phyloP scores from a whole-genome alignment of 495 filamentous ascomycete genomes.

The Staphylotrichum longicolle region DNA sequence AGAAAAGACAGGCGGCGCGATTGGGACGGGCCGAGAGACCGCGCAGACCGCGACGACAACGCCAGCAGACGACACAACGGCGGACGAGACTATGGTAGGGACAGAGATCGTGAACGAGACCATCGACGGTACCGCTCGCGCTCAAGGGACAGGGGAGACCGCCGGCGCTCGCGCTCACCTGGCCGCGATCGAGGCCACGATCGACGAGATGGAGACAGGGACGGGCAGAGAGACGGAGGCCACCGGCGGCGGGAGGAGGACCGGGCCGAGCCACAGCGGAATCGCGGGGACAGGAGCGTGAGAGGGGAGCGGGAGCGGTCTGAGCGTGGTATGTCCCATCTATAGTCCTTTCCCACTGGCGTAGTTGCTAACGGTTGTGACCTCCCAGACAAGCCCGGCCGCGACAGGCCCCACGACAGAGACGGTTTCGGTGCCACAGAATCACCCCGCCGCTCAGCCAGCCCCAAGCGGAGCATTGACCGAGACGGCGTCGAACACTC shows the following conservation, averaged over 20 bases:
- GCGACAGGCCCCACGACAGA: slow-evolving; percentile 30
- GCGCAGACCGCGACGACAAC: slow-evolving; percentile 24
- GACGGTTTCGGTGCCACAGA: slow-evolving; percentile 23
- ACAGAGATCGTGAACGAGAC: slow-evolving; percentile 36
- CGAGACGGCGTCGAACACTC: slow-evolving; percentile 20
- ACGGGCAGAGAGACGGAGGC: slow-evolving; percentile 16
- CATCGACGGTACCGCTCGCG: slow-evolving; percentile 40
- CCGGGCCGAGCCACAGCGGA: slow-evolving; percentile 10
- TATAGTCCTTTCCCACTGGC: not conserved
- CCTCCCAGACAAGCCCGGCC: slow-evolving; percentile 24
- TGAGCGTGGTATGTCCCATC: slow-evolving; percentile 35
- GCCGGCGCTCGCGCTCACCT: slow-evolving; percentile 34
- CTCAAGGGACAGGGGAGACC: slow-evolving; percentile 40
- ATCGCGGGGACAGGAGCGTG: slow-evolving; percentile 22
- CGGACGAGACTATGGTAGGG: slow-evolving; percentile 33
- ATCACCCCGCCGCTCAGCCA: slow-evolving; percentile 28
- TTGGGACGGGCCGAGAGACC: slow-evolving; percentile 23
- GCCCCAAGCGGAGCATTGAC: slow-evolving; percentile 9
- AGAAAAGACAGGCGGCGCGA: slow-evolving; percentile 25
- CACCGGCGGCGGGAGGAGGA: slow-evolving; percentile 27
- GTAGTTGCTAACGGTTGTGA: not conserved
- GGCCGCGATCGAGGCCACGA: slow-evolving; percentile 42
- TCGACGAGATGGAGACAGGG: slow-evolving; percentile 22
- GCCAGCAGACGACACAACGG: slow-evolving; percentile 34
- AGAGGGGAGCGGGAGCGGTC: slow-evolving; percentile 23